These are phyloP conservation scores for Cajanus cajan DNA, from an alignment of 306 rosid species.

Conservation along the genomic window DNA sequence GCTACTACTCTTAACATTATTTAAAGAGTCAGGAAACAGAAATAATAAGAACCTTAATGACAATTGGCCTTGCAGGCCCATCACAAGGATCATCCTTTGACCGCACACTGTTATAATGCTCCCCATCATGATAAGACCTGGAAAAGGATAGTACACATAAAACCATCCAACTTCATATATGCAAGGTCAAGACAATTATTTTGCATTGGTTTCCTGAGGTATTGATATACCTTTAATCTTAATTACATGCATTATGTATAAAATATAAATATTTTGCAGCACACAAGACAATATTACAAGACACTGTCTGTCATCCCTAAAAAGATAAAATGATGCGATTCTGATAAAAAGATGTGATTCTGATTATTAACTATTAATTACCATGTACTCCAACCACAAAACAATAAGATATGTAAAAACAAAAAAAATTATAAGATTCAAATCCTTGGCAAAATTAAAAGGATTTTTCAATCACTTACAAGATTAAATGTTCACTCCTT, in stretches of 20 bases:
- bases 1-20: slow-evolving; percentile 30
- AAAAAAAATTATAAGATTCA: neutral
- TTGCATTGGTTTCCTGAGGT: slow-evolving; percentile 22
- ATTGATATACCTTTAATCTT: neutral
- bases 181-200: slow-evolving; percentile 8
- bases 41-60: slow-evolving; percentile 57
- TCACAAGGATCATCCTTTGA: slow-evolving; percentile 67
- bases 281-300: neutral
- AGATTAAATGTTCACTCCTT: neutral
- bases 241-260: slow-evolving; percentile 13
- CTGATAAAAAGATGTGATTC: neutral
- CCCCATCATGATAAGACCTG: slow-evolving; percentile 84
- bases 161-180: slow-evolving; percentile 20
- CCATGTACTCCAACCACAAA: neutral
- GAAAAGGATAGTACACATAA: slow-evolving; percentile 20
- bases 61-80: slow-evolving; percentile 73
- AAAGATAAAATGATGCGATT: neutral
- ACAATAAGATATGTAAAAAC: neutral
- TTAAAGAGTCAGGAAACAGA: neutral
- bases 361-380: neutral
- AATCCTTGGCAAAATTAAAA: neutral
- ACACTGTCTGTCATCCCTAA: slow-evolving; percentile 10
- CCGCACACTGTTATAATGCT: slow-evolving; percentile 84
- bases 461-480: slow-evolving; percentile 1
- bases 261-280: neutral